Evolutionary conservation across 1,139 yeast genomes (phyloP).

Genomic region (Geotrichum reessii): DNA sequence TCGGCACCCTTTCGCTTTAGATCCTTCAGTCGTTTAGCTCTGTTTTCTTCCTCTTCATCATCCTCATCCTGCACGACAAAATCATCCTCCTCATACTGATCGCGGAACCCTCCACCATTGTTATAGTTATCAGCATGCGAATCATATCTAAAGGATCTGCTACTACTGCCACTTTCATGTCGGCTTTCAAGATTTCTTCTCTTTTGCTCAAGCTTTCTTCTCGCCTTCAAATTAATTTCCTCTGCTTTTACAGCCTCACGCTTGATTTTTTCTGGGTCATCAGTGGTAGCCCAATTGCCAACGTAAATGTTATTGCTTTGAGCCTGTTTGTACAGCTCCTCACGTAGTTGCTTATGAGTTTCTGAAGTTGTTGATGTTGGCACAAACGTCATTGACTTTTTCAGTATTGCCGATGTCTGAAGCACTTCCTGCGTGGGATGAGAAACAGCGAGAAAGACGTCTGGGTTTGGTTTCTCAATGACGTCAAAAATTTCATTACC

Average conservation of each 20-base stretch:
- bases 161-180: conserved; percentile 40
- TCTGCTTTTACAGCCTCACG: conserved; percentile 77
- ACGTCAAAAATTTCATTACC: conserved; percentile 88
- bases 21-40: conserved; percentile 58
- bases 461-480: conserved; percentile 54
- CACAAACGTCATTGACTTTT: conserved; percentile 62
- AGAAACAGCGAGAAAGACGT: conserved; percentile 65
- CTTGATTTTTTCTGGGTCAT: conserved; percentile 83
- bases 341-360: conserved; percentile 74
- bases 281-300: conserved; percentile 68
- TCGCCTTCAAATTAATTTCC: conserved; percentile 39
- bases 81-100: conserved; percentile 52
- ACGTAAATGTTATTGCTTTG: conserved; percentile 47
- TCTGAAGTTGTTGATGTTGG: conserved; percentile 84
- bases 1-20: conserved; percentile 56
- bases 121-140: conserved; percentile 26
- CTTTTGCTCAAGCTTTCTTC: conserved; percentile 47
- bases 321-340: conserved; percentile 67
- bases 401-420: conserved; percentile 43
- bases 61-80: conserved; percentile 46
- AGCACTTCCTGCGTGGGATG: conserved; percentile 69
- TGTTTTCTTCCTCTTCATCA: conserved; percentile 49
- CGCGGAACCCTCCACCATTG: conserved; percentile 31
- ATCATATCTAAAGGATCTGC: conserved; percentile 34
- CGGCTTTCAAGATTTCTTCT: conserved; percentile 64